A percentile compares a stretch with the other conserved stretches of the same genome.
Evolutionary conservation across 768 basidiomycete genomes (phyloP).

Genomic region (Boletus sensibilis): DNA sequence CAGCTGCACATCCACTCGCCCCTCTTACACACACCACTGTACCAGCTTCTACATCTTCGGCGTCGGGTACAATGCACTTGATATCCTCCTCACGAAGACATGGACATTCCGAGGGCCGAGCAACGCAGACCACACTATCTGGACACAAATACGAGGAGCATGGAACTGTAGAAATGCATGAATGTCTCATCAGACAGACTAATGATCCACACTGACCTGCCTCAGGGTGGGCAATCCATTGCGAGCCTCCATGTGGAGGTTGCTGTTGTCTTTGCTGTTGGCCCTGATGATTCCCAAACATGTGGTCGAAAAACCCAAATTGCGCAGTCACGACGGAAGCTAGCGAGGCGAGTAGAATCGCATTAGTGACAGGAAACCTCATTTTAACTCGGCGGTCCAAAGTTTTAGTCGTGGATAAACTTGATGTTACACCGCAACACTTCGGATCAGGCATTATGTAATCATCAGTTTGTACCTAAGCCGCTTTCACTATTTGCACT

Average conservation of each 20-base stretch:
- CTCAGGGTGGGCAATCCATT: conserved; percentile 67
- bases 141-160: conserved; percentile 80
- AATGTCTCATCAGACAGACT: not conserved
- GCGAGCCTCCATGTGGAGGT: conserved; percentile 44
- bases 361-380: conserved; percentile 9
- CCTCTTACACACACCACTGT: conserved; percentile 75
- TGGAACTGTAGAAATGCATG: conserved; percentile 46
- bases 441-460: not conserved
- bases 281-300: conserved; percentile 57
- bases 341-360: conserved; percentile 19
- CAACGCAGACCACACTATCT: conserved; percentile 64
- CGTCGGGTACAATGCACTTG: conserved; percentile 73
- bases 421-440: not conserved
- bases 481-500: no score
- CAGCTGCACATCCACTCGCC: conserved; percentile 54
- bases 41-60: conserved; percentile 45
- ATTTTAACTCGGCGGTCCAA: conserved; percentile 4
- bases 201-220: conserved; percentile 44
- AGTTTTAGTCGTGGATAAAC: not conserved
- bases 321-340: conserved; percentile 52
- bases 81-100: conserved; percentile 76
- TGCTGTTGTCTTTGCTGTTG: conserved; percentile 55
- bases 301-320: conserved; percentile 76
- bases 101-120: conserved; percentile 58
- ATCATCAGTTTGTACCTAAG: not conserved